Base-by-base conservation (phyloP, 2,329 filamentous ascomycete species). In the Triangularia setosa region DNA sequence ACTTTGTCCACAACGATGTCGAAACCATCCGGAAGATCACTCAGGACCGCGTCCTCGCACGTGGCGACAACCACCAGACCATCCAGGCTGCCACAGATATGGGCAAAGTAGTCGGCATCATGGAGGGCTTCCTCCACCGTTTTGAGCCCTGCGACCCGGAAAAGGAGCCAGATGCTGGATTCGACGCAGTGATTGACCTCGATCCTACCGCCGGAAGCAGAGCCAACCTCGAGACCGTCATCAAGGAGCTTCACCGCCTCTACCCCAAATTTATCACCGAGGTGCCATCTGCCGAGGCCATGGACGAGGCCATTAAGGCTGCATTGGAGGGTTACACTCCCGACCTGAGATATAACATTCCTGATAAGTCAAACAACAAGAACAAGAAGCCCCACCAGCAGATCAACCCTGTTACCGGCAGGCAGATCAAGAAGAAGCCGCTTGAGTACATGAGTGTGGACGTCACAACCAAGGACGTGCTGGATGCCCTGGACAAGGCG, bases 21-120 rank as follows among this genome's bases (percentile, higher is more conserved):
- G 84, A 90, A 58, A 81, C 85, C 30, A 91, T 98, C 67, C 86
- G 91, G 54, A 80, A 85, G 63, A 82, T 94, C 25, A 96, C 93
- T 0, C 88, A 87, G 64, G 84, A 88, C 67, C 88, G 95, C 58
- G 92, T 99, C 0, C 79, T 97, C 21, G 84, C 87, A 5, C 90
- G 95, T 23, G 95, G 95, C 14, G 93, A 99, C 76, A 98, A 98
- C 73, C 95, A 99, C 75, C 95, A 99, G 78, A 99, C 95, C 0
- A 98, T 99, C 65, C 93, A 95, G 72, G 93, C 94, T 11, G 90
- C 86, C 55, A 90, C 91, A 63, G 85, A 90, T 54, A 78, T 82
- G 56, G 79, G 83, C 18, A 94, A 97, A 75, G 91, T 95, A 62
- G 81, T 95, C 56, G 86, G 87, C 4, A 96, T 99, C 71, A 98